Conservation (phyloP, 2,329 filamentous ascomycete genomes). For the Alternaria arborescens region DNA sequence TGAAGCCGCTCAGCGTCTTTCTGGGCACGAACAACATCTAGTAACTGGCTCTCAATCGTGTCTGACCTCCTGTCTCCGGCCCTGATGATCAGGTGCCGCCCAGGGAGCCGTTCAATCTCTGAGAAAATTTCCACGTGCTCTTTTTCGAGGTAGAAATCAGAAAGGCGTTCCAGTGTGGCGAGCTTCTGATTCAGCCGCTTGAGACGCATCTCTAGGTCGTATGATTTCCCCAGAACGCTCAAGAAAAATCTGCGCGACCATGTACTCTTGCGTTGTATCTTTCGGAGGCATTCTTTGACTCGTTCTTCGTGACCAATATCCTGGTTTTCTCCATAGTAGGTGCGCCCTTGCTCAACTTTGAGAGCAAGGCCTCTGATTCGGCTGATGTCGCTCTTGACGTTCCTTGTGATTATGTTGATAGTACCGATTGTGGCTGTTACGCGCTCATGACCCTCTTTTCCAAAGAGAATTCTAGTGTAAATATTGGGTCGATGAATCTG, state of each 20-base stretch:
- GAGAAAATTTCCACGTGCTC: constrained; percentile 38
- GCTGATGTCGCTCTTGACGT: constrained; percentile 26
- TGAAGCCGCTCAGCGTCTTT: constrained; percentile 40
- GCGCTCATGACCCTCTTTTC: constrained; percentile 28
- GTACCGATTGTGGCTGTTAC: constrained; percentile 27
- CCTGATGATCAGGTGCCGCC: constrained; percentile 27
- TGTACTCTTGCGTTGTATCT: constrained; percentile 25
- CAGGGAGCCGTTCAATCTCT: constrained; percentile 32
- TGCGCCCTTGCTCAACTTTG: constrained; percentile 11
- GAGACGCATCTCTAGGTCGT: constrained; percentile 29
- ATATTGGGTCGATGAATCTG: constrained; percentile 26
- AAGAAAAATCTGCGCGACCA: constrained; percentile 34
- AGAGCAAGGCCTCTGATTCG: constrained; percentile 30
- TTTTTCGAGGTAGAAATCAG: constrained; percentile 33
- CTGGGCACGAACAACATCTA: constrained; percentile 30
- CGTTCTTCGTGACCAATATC: constrained; percentile 18
- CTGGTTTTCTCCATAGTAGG: constrained; percentile 7
- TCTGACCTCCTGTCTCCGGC: constrained; percentile 23
- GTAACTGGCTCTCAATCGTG: constrained; percentile 24
- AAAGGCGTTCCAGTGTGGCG: constrained; percentile 31
- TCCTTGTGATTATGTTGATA: constrained; percentile 20
- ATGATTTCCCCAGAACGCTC: constrained; percentile 27
- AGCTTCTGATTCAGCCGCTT: constrained; percentile 32
- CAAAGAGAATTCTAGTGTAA: constrained; percentile 36
- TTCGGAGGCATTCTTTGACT: constrained; percentile 29